A percentile compares a stretch with the other conserved stretches of the same genome.
phyloP scores from a whole-genome alignment of 2,329 filamentous ascomycete genomes.

The Ophiostoma perfectum region DNA sequence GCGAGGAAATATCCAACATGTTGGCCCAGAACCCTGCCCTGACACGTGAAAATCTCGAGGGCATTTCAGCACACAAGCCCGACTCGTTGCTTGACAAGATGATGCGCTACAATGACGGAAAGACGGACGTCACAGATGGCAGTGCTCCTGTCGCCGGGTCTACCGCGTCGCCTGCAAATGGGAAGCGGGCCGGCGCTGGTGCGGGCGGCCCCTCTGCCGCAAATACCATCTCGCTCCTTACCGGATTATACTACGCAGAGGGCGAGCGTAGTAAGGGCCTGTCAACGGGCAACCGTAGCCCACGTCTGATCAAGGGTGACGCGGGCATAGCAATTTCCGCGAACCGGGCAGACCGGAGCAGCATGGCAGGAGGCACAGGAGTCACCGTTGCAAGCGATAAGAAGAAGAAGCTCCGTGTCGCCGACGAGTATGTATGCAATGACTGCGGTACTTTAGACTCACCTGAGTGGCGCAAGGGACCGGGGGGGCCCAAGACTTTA shows the following conservation, averaged over 20 bases:
- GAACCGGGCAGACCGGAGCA: constrained; percentile 66
- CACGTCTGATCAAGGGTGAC: constrained; percentile 76
- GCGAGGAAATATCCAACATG: neutral
- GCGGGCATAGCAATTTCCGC: constrained; percentile 78
- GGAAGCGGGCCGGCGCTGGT: constrained; percentile 1
- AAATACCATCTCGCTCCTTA: constrained; percentile 89
- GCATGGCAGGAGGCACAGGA: constrained; percentile 28
- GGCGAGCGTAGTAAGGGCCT: constrained; percentile 85
- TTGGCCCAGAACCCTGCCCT: constrained; percentile 53
- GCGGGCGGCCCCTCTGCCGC: constrained; percentile 49
- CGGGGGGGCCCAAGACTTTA: constrained; percentile 84
- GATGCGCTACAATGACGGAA: constrained; percentile 65
- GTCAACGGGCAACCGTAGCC: constrained; percentile 77
- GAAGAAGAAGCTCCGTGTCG: constrained; percentile 79
- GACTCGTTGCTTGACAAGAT: constrained; percentile 82
- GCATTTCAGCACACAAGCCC: constrained; percentile 58
- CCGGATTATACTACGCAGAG: constrained; percentile 78
- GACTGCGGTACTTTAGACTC: constrained; percentile 92
- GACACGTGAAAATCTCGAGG: constrained; percentile 75
- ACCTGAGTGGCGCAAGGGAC: constrained; percentile 93
- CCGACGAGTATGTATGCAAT: constrained; percentile 88
- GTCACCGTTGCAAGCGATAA: constrained; percentile 48
- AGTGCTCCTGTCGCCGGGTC: neutral
- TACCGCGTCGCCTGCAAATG: neutral
- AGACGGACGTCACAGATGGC: neutral